These are phyloP conservation scores for Diddensiella santjacobensis DNA, from an alignment of 805 yeast species.

Conservation along the genomic window DNA sequence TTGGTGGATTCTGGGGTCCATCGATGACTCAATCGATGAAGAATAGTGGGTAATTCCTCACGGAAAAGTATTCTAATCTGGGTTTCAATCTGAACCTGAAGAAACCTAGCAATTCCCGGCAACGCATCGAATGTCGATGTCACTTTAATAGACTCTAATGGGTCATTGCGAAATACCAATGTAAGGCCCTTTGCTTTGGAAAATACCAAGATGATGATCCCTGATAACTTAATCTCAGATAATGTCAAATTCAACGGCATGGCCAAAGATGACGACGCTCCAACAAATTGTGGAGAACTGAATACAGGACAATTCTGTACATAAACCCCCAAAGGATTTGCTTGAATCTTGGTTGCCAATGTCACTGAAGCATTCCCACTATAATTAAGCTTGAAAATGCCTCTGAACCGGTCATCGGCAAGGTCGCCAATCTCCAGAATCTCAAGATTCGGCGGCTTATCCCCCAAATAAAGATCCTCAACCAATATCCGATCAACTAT, in stretches of 20 bases:
- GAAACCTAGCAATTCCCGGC: slow-evolving; percentile 74
- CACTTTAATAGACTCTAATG: slow-evolving; percentile 76
- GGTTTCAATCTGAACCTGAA: slow-evolving; percentile 77
- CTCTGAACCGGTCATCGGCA: slow-evolving; percentile 51
- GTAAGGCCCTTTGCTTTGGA: slow-evolving; percentile 80
- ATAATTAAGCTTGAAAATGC: slow-evolving; percentile 68
- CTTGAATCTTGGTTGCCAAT: slow-evolving; percentile 70
- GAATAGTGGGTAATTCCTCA: slow-evolving; percentile 76
- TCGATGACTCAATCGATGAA: slow-evolving; percentile 69
- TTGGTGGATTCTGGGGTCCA: slow-evolving; percentile 42
- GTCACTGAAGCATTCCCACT: slow-evolving; percentile 71
- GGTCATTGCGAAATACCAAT: slow-evolving; percentile 83
- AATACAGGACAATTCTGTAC: slow-evolving; percentile 44
- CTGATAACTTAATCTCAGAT: slow-evolving; percentile 66
- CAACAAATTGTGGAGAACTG: slow-evolving; percentile 61
- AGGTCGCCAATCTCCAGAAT: slow-evolving; percentile 75
- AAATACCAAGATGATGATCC: slow-evolving; percentile 82
- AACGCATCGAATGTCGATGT: slow-evolving; percentile 84
- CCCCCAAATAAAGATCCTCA: slow-evolving; percentile 55
- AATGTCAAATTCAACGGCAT: slow-evolving; percentile 75
- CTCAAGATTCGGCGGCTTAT: slow-evolving; percentile 67
- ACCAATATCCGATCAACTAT: slow-evolving; percentile 49
- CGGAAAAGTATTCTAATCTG: slow-evolving; percentile 77
- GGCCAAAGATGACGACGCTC: slow-evolving; percentile 64
- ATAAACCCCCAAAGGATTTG: slow-evolving; percentile 74